Base-by-base conservation (phyloP, 2,329 filamentous ascomycete genomes). In the Sclerotinia sclerotiorum region DNA sequence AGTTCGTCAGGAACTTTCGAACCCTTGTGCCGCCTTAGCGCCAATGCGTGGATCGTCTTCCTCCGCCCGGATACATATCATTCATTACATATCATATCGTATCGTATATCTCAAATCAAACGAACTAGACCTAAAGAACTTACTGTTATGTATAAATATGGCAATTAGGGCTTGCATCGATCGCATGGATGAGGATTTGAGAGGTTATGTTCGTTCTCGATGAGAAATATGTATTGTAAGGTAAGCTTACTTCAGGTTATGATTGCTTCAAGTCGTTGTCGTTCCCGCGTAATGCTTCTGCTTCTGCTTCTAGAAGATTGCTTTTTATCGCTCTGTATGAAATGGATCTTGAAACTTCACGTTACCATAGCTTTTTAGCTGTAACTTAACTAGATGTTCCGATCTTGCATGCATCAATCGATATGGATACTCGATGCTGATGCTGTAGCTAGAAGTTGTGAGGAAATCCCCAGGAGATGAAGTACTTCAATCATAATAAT, bases 301-400 rank as follows among this genome's bases (percentile, higher is more conserved):
- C 54, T 51, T 27, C n/a, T 52, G 61, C 63, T 65, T 65, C 64
- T 57, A 66, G 64, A 66, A 66, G 64, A 55, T 55, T 24, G 44
- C 58, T n/a, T 62, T 49, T 21, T 24, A 27, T 29, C 48, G 11
- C 17, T 52, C 57, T 49, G 35, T 62, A 27, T 39, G 24, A 27
- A 24, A 24, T 42, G 24, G 27, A 63, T 63, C 60, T 29, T 64
- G 48, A 55, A 42, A 61, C n/a, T 10, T 51, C 46, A 55, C 29
- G 13, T 29, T 42, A 56, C 35, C 51, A 35, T 27, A 35, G 29
- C 44, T 62, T 29, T 61, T 35, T 21, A 46, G 44, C 44, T 21
- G 44, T 11, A 55, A 8, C 29, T 51, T 52, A 21, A 39, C 44
- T 42, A 51, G 54, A 66, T 51, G 42, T 32, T 46, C 32, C 48